Base-by-base conservation (phyloP, 768 basidiomycete species). In the Daedaleopsis nitida region DNA sequence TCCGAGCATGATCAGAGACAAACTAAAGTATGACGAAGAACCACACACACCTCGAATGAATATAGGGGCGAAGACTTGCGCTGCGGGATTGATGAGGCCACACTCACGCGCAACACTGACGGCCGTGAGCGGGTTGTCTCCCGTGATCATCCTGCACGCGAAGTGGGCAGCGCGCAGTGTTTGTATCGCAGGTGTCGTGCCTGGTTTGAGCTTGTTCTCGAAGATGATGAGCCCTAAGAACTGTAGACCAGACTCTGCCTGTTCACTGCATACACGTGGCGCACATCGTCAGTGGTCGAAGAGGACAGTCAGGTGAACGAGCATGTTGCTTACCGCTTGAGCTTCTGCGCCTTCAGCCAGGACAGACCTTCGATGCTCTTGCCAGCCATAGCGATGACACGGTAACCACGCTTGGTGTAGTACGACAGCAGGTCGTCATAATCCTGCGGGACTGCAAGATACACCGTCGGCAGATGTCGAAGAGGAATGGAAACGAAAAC, bases 61-160 rank as follows among this genome's bases (percentile, higher is more conserved):
- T 2, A 76, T 73, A 0, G 97, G 96, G 11, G 87, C 78, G 72
- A 95, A 99, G 14, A 98, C 89, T 69, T 96, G 89, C 0, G 91
- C 91, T 17, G 92, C 89, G 65, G 92, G 91, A 62, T 86, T 91
- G 67, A 98, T 87, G 57, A 99, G 77, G 44, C 84, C 85, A 65
- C 96, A 98, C 76, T 99, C 97, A 60, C 96, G 80, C 1, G 95
- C 97, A 39, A 99, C 96, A 66, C 95, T 97, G 68, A 98, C 91
- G 5, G 96, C 97, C 7, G 97, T 99, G 43, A 97, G 80, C 35
- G 95, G 88, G 65, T 99, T 99, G 70, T 99, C 97, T 11, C 97
- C 97, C 0, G 97, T 99, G 53, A 97, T 96, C 97, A 99, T 98
- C 65, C 96, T 82, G 68, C 94, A 96, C 19, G 94, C 91, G 39